These are phyloP conservation scores for Chlamydomonas reinhardtii DNA, from an alignment of 163 green algal genomes.

Conservation along the genomic window DNA sequence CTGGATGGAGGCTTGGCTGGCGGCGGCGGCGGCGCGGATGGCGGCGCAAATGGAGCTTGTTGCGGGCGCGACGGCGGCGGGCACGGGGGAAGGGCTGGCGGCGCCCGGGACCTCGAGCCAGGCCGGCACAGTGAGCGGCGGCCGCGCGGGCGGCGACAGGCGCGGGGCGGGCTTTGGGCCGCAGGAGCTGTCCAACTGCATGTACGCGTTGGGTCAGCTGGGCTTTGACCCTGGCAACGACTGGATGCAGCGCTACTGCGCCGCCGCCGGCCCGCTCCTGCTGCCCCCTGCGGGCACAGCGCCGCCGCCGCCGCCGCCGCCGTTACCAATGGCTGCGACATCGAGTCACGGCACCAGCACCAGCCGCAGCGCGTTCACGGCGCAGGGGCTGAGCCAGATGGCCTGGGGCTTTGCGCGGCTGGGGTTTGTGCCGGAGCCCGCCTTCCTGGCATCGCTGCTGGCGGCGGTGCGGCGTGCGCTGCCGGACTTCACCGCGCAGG, in stretches of 20 bases:
- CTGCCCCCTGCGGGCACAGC: not conserved
- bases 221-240: not conserved
- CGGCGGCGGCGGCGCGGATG: not conserved
- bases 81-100: too few relatives aligned
- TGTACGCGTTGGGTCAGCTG: constrained; percentile 8
- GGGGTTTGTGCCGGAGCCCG: not conserved
- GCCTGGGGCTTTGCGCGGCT: constrained; percentile 17
- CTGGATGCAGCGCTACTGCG: constrained; percentile 19
- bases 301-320: not conserved
- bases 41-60: not conserved
- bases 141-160: not conserved
- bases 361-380: not conserved
- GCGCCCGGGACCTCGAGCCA: too few relatives aligned
- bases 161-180: not conserved
- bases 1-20: constrained; percentile 34
- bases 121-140: too few relatives aligned
- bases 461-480: not conserved
- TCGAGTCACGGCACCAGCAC: too few relatives aligned
- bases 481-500: not conserved
- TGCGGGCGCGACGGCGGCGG: too few relatives aligned
- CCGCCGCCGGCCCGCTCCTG: not conserved
- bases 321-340: not conserved
- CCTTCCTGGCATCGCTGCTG: not conserved
- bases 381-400: constrained; percentile 30
- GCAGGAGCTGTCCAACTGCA: constrained; percentile 18